Evolutionary conservation across 108 stramenopile species (phyloP).

Genomic region (Stephanodiscus triporus): DNA sequence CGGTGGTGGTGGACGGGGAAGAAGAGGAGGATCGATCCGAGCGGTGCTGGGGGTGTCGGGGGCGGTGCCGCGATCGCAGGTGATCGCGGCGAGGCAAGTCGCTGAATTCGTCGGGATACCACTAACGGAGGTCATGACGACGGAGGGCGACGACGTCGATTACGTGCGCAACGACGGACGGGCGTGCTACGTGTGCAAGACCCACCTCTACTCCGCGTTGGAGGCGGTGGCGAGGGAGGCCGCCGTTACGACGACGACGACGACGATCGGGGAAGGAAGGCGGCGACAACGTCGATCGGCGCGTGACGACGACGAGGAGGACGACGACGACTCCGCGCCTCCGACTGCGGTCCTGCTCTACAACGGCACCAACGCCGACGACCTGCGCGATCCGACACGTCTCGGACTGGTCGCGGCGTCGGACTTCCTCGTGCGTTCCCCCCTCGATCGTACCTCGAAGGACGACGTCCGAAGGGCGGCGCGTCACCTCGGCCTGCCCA

Average conservation of each 20-base stretch:
- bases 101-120: conserved; percentile 74
- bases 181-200: conserved; percentile 95
- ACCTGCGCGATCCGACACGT: conserved; percentile 85
- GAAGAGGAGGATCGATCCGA: conserved; percentile 29
- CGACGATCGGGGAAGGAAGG: too few species aligned
- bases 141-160: conserved; percentile 77
- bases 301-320: conserved; percentile 1
- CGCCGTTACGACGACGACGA: too few species aligned
- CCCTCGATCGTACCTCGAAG: conserved; percentile 77
- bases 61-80: conserved; percentile 79
- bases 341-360: conserved; percentile 59
- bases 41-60: conserved; percentile 91
- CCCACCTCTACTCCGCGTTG: conserved; percentile 87
- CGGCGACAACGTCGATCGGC: conserved; percentile 34
- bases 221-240: conserved; percentile 57
- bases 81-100: conserved; percentile 70
- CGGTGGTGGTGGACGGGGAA: too few species aligned
- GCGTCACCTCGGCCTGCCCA: conserved; percentile 78
- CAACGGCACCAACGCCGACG: conserved; percentile 96
- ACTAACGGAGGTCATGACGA: conserved; percentile 66
- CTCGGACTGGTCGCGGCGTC: conserved; percentile 78
- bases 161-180: conserved; percentile 88
- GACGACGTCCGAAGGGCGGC: conserved; percentile 70
- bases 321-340: background rate
- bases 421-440: conserved; percentile 78